Evolutionary conservation across 768 basidiomycete genomes (phyloP), one percentile per base, ranked within the genome.

Genomic region (Lactarius pseudohatsudake): DNA sequence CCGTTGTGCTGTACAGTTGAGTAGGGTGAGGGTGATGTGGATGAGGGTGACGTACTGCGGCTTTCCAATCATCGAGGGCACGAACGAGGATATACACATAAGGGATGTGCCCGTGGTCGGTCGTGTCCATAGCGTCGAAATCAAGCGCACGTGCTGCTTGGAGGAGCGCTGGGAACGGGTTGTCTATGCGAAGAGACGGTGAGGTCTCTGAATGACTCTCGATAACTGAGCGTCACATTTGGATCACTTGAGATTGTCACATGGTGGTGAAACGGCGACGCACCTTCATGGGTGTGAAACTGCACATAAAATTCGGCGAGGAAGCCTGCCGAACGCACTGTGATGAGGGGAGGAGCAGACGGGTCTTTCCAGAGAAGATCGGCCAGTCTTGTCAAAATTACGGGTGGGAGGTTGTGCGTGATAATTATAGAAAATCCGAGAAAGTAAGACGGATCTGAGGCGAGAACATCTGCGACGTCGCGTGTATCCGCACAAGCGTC

Each of bases 61-160:
- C 81, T 77, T 90, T 93, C 94, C 95, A 98, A 36, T 89, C 84
- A 64, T 93, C 88, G 8, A 95, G 74, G 1, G 85, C 88, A 20
- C 88, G 88, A 45, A 98, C 89, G 45, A 98, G 86, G 65, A 98
- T 89, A 64, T 94, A 80, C 57, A 96, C 88, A 72, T 92, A 97
- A 0, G 97, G 96, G 40, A 98, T 79, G 75, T 99, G 96, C 0
- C 84, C 85, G 73, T 97, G 94, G 61, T 94, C 91, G 15, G 91
- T 95, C 26, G 87, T 85, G 74, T 98, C 95, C 85, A 98, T 86
- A 30, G 80, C 79, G 20, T 83, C 82, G 65, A 95, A 84, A 69
- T 97, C 88, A 59, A 96, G 80, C 0, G 84, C 81, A 16, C 83
- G 74, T 0, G 94, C 86, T 75, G 91, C 88, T 59, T 90, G 82